A percentile compares a stretch with the other conserved stretches of the same genome.
phyloP scores from a whole-genome alignment of 805 yeast genomes.

The Wickerhamiella dianesei region DNA sequence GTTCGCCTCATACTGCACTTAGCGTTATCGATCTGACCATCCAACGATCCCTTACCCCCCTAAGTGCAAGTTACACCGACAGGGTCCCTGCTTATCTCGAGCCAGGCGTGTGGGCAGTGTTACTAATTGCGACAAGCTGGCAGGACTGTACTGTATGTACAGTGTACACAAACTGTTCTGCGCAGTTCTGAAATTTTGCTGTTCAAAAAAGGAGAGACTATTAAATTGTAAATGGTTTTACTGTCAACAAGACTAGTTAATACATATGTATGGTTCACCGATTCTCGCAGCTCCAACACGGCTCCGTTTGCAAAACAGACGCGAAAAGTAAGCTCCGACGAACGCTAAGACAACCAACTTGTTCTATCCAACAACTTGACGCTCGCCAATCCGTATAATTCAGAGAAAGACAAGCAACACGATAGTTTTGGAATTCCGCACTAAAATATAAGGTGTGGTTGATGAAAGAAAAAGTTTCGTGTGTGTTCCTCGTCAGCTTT shows the following conservation, averaged over 20 bases:
- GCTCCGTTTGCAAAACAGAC: conserved; percentile 9
- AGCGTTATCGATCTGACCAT: background rate
- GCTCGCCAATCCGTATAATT: conserved; percentile 18
- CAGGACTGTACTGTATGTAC: too few species aligned
- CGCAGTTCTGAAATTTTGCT: too few species aligned
- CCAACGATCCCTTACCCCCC: background rate
- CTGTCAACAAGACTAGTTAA: background rate
- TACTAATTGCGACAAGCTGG: background rate
- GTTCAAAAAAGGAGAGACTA: too few species aligned
- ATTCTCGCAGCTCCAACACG: conserved; percentile 19
- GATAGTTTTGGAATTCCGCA: conserved; percentile 19
- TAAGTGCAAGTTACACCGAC: conserved; percentile 7
- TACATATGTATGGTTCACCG: conserved; percentile 21
- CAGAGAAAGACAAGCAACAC: conserved; percentile 20
- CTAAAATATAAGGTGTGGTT: conserved; percentile 2
- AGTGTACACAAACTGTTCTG: too few species aligned
- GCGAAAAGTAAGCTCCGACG: conserved; percentile 17
- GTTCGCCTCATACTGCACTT: background rate
- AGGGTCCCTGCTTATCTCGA: background rate
- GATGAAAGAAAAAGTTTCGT: conserved; percentile 1
- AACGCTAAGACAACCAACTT: conserved; percentile 22
- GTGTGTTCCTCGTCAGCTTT: background rate
- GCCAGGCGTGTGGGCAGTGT: background rate
- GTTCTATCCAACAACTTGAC: conserved; percentile 18
- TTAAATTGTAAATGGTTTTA: too few species aligned